Base-by-base conservation (phyloP, 441 rosid species). In the Jatropha podagrica region DNA sequence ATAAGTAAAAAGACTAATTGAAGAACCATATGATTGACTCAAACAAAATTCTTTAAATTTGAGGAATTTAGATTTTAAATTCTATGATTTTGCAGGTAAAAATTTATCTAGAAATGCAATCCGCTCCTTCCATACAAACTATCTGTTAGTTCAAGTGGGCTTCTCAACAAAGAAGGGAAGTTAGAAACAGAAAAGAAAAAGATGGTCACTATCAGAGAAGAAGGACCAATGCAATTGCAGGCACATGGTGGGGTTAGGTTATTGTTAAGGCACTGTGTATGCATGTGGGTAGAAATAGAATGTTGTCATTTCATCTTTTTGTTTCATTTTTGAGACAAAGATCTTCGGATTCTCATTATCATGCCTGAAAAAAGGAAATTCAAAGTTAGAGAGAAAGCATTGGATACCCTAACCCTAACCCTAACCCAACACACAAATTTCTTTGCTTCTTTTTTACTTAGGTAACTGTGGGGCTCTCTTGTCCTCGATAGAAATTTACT, bases 161-260 rank as follows among this genome's bases (percentile, higher is more conserved):
- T 51, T 65, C 20, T 62, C 10, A 20, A 26, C 6, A 54, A 54
- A 2, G 4, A 17, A 15, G 4, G 14, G 15, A 13, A 52, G 42
- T 27, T 1, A 38, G 13, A 23, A 41, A 49, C 17, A 23, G 4
- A 3, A 26, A 27, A 14, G 12, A 11, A 49, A 8, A 23, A 12
- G 10, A 4, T 37, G 65, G 81, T 86, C 84, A 79, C 81, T n/a
- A 68, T 86, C 85, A 59, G 0, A 75, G 4, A 54, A 20, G 61
- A 60, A 72, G 72, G 76, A 11, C 74, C 67, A 68, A 1, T 37
- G 68, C 59, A 72, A 4, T 51, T 51, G 77, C 64, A 18, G 41
- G 82, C 87, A 84, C 87, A 82, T 86, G 87, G 85, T 65, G 59
- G 76, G 77, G 76, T 27, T 17, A 77, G 68, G 55, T 7, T 46